Evolutionary conservation across 192 early-diverging fungal genomes (phyloP).

Genomic region (Coemansia erecta): DNA sequence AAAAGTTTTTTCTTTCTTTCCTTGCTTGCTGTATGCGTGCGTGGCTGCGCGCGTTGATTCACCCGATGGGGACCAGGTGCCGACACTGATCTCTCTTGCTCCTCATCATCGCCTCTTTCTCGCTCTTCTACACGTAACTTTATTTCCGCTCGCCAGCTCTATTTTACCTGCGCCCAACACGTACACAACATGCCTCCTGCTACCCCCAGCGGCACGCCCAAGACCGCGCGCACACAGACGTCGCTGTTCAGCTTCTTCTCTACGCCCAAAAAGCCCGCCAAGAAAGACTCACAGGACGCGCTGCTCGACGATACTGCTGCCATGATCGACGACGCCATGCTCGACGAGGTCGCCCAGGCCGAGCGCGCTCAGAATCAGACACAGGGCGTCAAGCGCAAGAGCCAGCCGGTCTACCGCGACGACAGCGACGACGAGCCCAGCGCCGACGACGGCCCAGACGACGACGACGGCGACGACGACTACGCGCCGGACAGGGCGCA

Average conservation of each 20-base stretch:
- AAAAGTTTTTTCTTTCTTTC: conserved; percentile 1
- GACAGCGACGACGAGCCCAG: background rate
- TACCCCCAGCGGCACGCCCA: conserved; percentile 32
- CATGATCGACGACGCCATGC: conserved; percentile 30
- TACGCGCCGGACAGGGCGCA: conserved; percentile 12
- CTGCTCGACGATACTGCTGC: conserved; percentile 21
- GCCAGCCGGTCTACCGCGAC: conserved; percentile 5
- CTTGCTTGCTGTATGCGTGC: too few relatives aligned
- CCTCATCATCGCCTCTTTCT: background rate
- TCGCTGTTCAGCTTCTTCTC: conserved; percentile 47
- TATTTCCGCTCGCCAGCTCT: background rate
- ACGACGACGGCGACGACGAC: conserved; percentile 32
- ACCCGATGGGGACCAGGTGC: too few relatives aligned
- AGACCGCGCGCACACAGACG: conserved; percentile 33
- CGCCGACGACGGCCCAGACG: background rate
- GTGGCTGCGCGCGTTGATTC: too few relatives aligned
- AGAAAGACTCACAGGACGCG: conserved; percentile 43
- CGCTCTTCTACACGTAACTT: background rate
- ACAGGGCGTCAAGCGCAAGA: conserved; percentile 23
- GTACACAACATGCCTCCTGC: conserved; percentile 29
- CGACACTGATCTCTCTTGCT: too few relatives aligned
- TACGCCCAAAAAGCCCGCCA: conserved; percentile 19
- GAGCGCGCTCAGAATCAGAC: conserved; percentile 8
- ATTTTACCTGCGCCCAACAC: too few relatives aligned
- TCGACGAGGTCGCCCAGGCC: conserved; percentile 28